A percentile compares a stretch with the other conserved stretches of the same genome.
These are phyloP conservation scores for Castanospermum australe DNA, from an alignment of 306 rosid genomes.

Conservation along the genomic window DNA sequence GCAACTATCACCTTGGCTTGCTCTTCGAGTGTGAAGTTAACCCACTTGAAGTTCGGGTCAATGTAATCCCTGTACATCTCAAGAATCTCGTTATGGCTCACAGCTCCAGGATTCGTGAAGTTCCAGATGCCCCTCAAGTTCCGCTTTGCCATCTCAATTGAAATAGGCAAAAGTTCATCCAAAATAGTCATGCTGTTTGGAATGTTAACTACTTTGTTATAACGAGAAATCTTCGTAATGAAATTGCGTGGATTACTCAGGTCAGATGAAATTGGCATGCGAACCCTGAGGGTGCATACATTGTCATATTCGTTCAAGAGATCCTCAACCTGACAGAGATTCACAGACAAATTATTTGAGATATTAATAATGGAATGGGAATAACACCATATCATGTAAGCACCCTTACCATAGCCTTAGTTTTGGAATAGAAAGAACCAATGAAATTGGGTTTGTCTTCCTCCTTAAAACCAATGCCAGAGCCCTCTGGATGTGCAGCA, in stretches of 20 bases:
- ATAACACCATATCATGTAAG: conserved; percentile 9
- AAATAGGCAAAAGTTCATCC: conserved; percentile 84
- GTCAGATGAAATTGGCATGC: conserved; percentile 93
- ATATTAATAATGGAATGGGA: neutral
- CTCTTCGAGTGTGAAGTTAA: conserved; percentile 81
- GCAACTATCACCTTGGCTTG: conserved; percentile 92
- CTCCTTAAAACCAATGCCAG: conserved; percentile 86
- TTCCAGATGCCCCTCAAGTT: conserved; percentile 88
- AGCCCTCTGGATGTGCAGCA: conserved; percentile 75
- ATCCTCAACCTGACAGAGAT: conserved; percentile 72
- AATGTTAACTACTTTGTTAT: conserved; percentile 80
- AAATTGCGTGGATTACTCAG: conserved; percentile 84
- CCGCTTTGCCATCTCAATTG: conserved; percentile 87
- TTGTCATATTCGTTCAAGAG: conserved; percentile 82
- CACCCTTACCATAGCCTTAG: conserved; percentile 80
- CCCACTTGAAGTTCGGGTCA: conserved; percentile 68
- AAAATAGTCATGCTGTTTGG: conserved; percentile 92
- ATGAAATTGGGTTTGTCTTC: conserved; percentile 81
- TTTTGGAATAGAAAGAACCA: conserved; percentile 90
- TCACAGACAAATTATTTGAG: neutral
- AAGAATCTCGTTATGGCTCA: conserved; percentile 82
- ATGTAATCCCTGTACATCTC: conserved; percentile 84
- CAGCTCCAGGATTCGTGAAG: conserved; percentile 91
- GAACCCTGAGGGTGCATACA: conserved; percentile 88
- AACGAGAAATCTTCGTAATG: conserved; percentile 87